These are phyloP conservation scores for Colletotrichum echinochloae DNA, from an alignment of 2,329 filamentous ascomycete species.

Conservation along the genomic window DNA sequence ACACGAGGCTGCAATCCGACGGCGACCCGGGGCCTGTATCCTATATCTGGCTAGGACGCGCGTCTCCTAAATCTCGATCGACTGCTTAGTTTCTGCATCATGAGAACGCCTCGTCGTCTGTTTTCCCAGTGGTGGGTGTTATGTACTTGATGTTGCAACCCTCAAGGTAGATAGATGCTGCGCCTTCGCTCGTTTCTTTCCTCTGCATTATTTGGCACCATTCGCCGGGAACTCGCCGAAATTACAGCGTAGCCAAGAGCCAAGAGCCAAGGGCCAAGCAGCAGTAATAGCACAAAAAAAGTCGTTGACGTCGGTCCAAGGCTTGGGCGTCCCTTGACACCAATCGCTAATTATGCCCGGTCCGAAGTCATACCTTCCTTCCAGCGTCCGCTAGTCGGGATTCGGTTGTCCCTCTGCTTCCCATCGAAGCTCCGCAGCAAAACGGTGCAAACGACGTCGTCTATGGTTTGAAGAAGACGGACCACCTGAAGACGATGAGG, in stretches of 20 bases:
- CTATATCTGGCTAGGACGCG: neutral
- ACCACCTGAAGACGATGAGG: neutral
- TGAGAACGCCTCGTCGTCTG: neutral
- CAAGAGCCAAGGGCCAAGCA: neutral
- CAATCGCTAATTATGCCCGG: neutral
- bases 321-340: neutral
- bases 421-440: neutral
- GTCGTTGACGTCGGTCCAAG: conserved; percentile 2
- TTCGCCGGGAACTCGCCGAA: neutral
- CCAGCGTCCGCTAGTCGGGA: neutral
- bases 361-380: neutral
- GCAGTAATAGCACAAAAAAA: neutral
- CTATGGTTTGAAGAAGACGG: neutral
- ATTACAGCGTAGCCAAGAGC: neutral
- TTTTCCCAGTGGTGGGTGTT: neutral
- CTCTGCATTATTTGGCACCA: neutral
- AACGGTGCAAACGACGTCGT: neutral
- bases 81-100: neutral
- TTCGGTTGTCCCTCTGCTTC: neutral
- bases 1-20: neutral
- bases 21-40: neutral
- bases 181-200: neutral
- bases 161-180: conserved; percentile 5
- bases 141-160: neutral
- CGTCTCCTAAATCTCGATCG: neutral